Evolutionary conservation across 371 early-diverging fungal species (phyloP), one percentile per base, ranked within the genome.

Genomic region (Mortierella sp.): DNA sequence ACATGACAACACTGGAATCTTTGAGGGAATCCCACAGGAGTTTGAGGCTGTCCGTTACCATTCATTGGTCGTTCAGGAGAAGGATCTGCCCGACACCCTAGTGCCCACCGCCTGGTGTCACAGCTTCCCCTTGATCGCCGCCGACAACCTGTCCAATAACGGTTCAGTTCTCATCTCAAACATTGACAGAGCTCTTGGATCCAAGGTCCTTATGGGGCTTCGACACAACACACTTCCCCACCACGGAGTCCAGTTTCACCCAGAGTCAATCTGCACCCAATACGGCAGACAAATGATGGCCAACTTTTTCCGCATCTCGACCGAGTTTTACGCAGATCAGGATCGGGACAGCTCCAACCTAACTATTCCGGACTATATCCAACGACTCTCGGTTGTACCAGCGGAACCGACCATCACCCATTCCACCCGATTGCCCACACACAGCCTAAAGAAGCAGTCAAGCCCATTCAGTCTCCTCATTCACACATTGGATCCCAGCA

Each of bases 191-290:
- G 63, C 63, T 3, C 45, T 55, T 10, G 73, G 52, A 10, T 71
- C 81, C 2, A 70, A 71, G 8, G 87, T 88, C 0, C 93, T 97
- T 10, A 97, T 97, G 98, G 98, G 92, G 0, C 85, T 99, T 66
- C 87, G 91, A 50, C 98, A 97, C 85, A 85, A 66, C 34, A 50
- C 66, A 1, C 76, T 88, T 24, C 97, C 97, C 22, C 80, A 97
- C 11, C 97, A 93, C 89, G 96, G 97, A 10, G 97, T 99, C 39
- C 98, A 99, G 78, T 98, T 97, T 79, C 99, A 99, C 85, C 99
- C 99, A 9, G 99, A 99, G 87, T 97, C 97, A 9, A 94, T 98
- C 14, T 94, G 95, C 41, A 94, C 97, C 0, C 94, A 95, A 73
- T 79, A 90, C 76, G 98, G 98, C 2, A 63, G 74, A 14, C 80